A percentile compares a stretch with the other conserved stretches of the same genome.
Evolutionary conservation across 2,329 filamentous ascomycete species (phyloP).

Genomic region (Davidsoniella eucalypti): DNA sequence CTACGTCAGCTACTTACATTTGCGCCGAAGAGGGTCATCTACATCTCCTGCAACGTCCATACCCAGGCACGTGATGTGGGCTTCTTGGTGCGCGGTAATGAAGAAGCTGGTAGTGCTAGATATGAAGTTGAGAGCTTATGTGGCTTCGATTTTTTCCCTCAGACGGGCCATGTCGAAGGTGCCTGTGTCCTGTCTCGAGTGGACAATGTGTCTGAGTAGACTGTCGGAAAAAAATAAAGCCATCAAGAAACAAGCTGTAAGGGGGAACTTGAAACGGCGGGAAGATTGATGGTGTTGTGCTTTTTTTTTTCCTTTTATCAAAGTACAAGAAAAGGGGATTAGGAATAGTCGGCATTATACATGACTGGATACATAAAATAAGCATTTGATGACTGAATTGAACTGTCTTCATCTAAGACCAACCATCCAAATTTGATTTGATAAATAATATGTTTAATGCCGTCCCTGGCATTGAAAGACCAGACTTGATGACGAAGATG

Average conservation of each 20-base stretch:
- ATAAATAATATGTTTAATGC: too few relatives aligned
- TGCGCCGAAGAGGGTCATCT: constrained; percentile 65
- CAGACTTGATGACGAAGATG: too few relatives aligned
- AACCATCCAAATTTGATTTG: too few relatives aligned
- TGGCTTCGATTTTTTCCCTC: constrained; percentile 96
- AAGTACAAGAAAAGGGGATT: neutral
- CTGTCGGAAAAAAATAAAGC: neutral
- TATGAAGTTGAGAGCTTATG: constrained; percentile 84
- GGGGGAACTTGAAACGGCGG: neutral
- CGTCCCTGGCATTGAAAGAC: too few relatives aligned
- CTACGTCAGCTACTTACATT: constrained; percentile 64
- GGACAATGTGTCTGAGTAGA: neutral
- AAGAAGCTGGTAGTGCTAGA: constrained; percentile 22
- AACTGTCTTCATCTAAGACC: too few relatives aligned
- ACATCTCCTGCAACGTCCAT: constrained; percentile 96
- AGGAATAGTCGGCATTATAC: neutral
- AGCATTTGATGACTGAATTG: neutral
- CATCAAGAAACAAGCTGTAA: neutral
- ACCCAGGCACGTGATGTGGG: constrained; percentile 91
- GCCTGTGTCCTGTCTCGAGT: constrained; percentile 17
- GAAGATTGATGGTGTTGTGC: neutral
- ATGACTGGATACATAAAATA: neutral
- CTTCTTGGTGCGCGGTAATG: constrained; percentile 56
- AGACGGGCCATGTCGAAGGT: constrained; percentile 56
- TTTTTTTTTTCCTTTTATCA: neutral